These are phyloP conservation scores for Hyphopichia burtonii DNA, from an alignment of 1,139 yeast species.

Conservation along the genomic window DNA sequence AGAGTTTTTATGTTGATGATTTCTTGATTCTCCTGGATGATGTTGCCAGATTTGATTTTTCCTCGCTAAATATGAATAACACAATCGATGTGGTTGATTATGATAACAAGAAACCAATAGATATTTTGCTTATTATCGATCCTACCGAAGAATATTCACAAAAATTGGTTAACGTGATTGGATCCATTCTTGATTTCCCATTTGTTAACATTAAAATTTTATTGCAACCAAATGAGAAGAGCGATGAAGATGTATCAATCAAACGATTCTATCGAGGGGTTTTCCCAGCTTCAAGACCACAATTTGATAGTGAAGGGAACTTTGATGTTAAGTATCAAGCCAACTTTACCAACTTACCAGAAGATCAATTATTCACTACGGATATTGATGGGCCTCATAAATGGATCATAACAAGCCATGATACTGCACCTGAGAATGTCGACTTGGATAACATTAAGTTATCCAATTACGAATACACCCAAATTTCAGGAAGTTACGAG, in stretches of 20 bases:
- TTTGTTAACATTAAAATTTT: slow-evolving; percentile 54
- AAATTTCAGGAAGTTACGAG: slow-evolving; percentile 13
- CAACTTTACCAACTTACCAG: slow-evolving; percentile 37
- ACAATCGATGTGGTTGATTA: slow-evolving; percentile 27
- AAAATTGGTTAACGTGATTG: slow-evolving; percentile 50
- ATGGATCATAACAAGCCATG: slow-evolving; percentile 56
- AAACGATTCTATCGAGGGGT: slow-evolving; percentile 59
- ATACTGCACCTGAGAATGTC: slow-evolving; percentile 27
- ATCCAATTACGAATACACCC: slow-evolving; percentile 15
- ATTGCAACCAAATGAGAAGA: slow-evolving; percentile 53
- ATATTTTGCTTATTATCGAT: slow-evolving; percentile 62
- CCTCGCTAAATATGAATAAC: slow-evolving; percentile 31
- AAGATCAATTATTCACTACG: slow-evolving; percentile 49
- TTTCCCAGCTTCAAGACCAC: slow-evolving; percentile 33
- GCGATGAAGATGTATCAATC: slow-evolving; percentile 40
- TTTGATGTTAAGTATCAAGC: slow-evolving; percentile 12
- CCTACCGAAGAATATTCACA: slow-evolving; percentile 75
- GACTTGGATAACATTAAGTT: slow-evolving; percentile 65
- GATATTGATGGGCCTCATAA: slow-evolving; percentile 63
- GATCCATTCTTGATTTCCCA: slow-evolving; percentile 38
- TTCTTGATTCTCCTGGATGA: slow-evolving; percentile 28
- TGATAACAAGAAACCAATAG: slow-evolving; percentile 30
- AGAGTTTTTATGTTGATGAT: slow-evolving; percentile 45
- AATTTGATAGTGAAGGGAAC: slow-evolving; percentile 41
- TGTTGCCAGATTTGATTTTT: slow-evolving; percentile 45